Evolutionary conservation across 2,329 filamentous ascomycete species (phyloP).

Genomic region (Ascocoryne sarcoides): DNA sequence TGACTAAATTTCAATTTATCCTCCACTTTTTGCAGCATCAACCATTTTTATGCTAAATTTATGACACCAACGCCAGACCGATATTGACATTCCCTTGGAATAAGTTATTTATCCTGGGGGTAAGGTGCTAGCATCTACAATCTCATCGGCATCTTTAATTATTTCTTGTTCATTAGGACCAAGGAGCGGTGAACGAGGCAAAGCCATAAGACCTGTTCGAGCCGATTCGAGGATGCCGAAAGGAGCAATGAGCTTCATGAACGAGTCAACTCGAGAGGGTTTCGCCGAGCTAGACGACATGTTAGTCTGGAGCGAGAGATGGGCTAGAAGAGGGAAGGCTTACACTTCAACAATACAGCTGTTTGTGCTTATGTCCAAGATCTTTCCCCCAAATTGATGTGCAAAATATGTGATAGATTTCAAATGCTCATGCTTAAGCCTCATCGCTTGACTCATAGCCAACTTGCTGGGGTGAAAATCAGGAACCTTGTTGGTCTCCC

Average conservation of each 20-base stretch:
- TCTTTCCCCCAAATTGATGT: constrained; percentile 96
- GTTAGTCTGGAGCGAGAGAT: constrained; percentile 10
- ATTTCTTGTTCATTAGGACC: constrained; percentile 60
- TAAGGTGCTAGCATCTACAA: constrained; percentile 88
- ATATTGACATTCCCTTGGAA: neutral
- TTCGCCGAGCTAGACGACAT: constrained; percentile 58
- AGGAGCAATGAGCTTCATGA: constrained; percentile 88
- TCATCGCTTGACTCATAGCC: constrained; percentile 76
- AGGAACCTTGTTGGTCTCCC: constrained; percentile 12
- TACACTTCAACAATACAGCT: constrained; percentile 98
- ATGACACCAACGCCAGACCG: constrained; percentile 16
- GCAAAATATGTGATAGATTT: constrained; percentile 93
- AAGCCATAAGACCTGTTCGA: constrained; percentile 90
- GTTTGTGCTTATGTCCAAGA: constrained; percentile 94
- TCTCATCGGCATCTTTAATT: constrained; percentile 81
- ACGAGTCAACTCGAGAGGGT: constrained; percentile 87
- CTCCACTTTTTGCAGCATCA: neutral
- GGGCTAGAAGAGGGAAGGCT: constrained; percentile 32
- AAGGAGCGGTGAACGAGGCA: constrained; percentile 84
- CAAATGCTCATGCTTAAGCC: constrained; percentile 96
- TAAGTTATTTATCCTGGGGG: constrained; percentile 64
- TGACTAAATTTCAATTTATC: constrained; percentile 10
- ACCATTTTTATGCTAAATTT: neutral
- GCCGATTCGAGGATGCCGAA: constrained; percentile 97
- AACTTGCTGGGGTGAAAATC: constrained; percentile 90